Evolutionary conservation across 805 yeast genomes (phyloP).

Genomic region (Yarrowia sp.): DNA sequence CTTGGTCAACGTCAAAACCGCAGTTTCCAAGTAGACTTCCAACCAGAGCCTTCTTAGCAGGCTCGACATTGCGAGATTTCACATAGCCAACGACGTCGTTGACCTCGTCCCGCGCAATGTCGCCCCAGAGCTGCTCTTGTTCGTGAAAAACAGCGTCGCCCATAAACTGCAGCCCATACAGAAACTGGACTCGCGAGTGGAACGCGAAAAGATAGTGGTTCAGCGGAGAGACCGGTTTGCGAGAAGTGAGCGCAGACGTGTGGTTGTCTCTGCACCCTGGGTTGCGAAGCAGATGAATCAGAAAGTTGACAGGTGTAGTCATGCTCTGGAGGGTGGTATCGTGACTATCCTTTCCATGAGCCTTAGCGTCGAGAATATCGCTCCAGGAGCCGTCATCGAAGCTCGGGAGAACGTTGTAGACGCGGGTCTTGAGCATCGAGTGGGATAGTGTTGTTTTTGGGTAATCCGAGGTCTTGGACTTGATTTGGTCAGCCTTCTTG

Average conservation of each 20-base stretch:
- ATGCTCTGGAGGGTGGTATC: background rate
- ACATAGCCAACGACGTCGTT: background rate
- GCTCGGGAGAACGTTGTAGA: background rate
- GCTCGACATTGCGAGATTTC: background rate
- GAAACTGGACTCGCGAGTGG: background rate
- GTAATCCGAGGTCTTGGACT: too few relatives aligned
- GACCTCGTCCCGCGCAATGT: background rate
- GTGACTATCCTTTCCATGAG: background rate
- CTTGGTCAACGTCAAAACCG: background rate
- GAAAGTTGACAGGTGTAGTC: background rate
- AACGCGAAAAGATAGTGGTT: slow-evolving; percentile 15
- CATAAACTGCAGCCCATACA: background rate
- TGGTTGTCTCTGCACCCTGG: background rate
- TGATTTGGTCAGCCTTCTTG: too few relatives aligned
- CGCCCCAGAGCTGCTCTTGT: background rate
- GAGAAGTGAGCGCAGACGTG: background rate
- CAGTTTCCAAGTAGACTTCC: background rate
- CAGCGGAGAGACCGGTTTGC: background rate
- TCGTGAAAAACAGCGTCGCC: slow-evolving; percentile 10
- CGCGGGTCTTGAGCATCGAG: slow-evolving; percentile 4
- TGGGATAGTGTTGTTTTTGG: background rate
- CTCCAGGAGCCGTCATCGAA: background rate
- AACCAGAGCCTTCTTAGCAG: background rate
- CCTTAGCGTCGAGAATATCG: background rate
- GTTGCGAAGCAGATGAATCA: background rate